Evolutionary conservation across 2,329 filamentous ascomycete genomes (phyloP), one percentile per base, ranked within the genome.

Genomic region (Niveomyces coronatus): DNA sequence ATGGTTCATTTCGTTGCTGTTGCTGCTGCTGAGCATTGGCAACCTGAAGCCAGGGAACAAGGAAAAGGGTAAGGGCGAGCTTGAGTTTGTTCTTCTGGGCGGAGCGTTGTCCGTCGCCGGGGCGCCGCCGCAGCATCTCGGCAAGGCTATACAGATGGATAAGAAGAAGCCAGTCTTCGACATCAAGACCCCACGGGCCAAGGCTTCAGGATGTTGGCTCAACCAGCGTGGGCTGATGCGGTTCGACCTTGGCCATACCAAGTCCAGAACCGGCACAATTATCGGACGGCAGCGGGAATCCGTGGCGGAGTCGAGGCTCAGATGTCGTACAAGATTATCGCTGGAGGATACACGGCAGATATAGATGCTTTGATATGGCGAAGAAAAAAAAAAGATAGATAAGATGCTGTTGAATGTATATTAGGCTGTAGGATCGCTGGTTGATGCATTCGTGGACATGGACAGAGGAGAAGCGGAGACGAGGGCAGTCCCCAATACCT

Each of bases 51-150:
- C 66, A 72, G 37, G 74, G 72, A 42, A 80, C 55, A 40, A 79
- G 58, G 41, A 79, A 61, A 45, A 77, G 57, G 49, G 69, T 71
- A 55, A 78, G 65, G 57, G 73, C 70, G 55, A 76, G 54, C 55
- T 71, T 51, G 51, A 64, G 56, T 54, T 60, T 63, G 51, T 64
- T 59, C 57, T 68, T 62, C 43, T 59, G 58, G 46, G 58, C 58
- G 55, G 59, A 54, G 64, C 63, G 60, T 62, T 65, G 62, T 55
- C 65, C 68, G 60, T 71, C 70, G 63, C 70, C 71, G 53, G 69
- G 68, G 58, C 74, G 74, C 67, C 75, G 74, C 71, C 72, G 76
- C 67, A 73, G 65, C 75, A 79, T 82, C 45, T 51, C 50, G 50
- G 18, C 17, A 11, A 52, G 30, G 14, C 13, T 17, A 29, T 13